phyloP scores from a whole-genome alignment of 257 asterid species.

The Eustoma russellianum region DNA sequence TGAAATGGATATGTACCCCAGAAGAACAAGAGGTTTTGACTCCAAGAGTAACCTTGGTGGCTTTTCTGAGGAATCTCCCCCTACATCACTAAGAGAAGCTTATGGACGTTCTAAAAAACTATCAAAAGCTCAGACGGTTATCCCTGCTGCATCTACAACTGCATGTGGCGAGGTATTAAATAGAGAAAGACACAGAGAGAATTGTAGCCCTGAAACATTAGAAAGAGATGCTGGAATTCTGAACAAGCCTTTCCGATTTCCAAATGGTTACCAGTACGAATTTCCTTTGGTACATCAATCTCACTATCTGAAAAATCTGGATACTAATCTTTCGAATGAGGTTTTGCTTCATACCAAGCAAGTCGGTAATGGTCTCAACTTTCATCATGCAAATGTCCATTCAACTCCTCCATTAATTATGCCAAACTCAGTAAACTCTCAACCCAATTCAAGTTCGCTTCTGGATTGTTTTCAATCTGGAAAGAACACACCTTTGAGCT shows the following conservation, averaged over 20 bases:
- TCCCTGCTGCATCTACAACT: conserved; percentile 18
- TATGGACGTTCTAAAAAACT: neutral
- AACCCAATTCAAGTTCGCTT: conserved; percentile 12
- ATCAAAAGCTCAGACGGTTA: conserved; percentile 16
- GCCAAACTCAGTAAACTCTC: conserved; percentile 20
- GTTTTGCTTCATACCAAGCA: conserved; percentile 16
- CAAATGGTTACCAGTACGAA: conserved; percentile 17
- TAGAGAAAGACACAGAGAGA: conserved; percentile 22
- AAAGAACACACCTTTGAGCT: conserved; percentile 17
- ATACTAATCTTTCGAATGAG: conserved; percentile 15
- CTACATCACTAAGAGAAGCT: conserved; percentile 13
- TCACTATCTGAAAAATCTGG: conserved; percentile 22
- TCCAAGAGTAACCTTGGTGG: conserved; percentile 1
- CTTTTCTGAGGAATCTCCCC: conserved; percentile 6
- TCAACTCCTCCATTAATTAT: conserved; percentile 21
- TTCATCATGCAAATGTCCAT: conserved; percentile 29
- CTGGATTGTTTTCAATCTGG: conserved; percentile 17
- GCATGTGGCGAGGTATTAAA: conserved; percentile 18
- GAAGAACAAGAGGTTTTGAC: conserved; percentile 15
- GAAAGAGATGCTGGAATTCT: conserved; percentile 20
- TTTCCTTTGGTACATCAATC: conserved; percentile 24
- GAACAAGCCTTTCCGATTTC: conserved; percentile 19
- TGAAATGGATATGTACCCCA: conserved; percentile 9
- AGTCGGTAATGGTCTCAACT: conserved; percentile 2
- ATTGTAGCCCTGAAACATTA: conserved; percentile 7